Evolutionary conservation across 768 basidiomycete genomes (phyloP).

Genomic region (Pleurotus giganteus): DNA sequence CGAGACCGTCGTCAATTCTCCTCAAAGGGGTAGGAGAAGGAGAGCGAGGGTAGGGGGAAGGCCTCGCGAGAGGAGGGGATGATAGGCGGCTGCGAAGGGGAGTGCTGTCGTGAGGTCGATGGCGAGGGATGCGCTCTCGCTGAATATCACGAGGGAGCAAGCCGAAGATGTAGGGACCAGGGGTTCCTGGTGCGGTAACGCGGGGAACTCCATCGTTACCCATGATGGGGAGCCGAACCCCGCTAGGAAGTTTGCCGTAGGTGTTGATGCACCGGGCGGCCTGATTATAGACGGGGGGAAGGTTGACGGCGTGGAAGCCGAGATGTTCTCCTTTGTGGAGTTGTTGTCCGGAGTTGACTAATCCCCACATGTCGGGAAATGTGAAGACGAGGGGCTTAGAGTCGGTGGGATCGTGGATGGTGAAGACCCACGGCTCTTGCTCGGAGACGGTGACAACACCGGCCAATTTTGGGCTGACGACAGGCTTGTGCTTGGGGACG

Average conservation of each 20-base stretch:
- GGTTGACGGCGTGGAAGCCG: neutral
- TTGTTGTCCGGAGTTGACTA: neutral
- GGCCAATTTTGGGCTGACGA: neutral
- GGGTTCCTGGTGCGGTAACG: neutral
- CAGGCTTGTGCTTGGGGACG: neutral
- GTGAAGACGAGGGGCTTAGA: neutral
- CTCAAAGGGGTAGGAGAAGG: too few species aligned
- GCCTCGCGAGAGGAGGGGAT: too few species aligned
- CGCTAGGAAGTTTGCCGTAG: neutral
- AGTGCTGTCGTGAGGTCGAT: too few species aligned
- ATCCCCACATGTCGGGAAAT: neutral
- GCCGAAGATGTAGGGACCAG: neutral
- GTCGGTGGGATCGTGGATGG: neutral
- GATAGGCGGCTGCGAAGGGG: too few species aligned
- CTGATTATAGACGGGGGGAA: neutral
- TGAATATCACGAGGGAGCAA: neutral
- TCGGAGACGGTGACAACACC: neutral
- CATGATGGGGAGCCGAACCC: neutral
- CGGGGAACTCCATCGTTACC: neutral
- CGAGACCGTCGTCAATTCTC: too few species aligned
- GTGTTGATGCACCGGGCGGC: neutral
- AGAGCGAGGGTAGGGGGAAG: too few species aligned
- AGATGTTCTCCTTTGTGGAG: neutral
- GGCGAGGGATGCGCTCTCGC: neutral
- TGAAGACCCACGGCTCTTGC: neutral